Conservation (phyloP, 352 stramenopile species). For the Sclerospora graminicola region DNA sequence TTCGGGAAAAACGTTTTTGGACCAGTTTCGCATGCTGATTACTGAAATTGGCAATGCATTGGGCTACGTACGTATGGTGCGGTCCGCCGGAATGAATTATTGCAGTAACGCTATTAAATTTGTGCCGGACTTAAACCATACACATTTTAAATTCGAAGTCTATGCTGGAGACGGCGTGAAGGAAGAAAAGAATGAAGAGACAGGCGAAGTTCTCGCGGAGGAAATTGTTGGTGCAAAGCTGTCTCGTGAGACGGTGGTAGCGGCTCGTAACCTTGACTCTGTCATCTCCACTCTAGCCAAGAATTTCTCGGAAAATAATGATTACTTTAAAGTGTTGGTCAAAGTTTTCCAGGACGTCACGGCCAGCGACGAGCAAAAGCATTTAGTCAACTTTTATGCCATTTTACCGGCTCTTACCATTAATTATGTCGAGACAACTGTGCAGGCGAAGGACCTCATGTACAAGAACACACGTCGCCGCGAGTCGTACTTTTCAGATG, state of each 20-base stretch:
- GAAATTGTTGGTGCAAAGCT: constrained; percentile 54
- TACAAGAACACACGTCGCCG: constrained; percentile 90
- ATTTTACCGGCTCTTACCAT: constrained; percentile 85
- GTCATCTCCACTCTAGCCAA: constrained; percentile 81
- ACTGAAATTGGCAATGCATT: constrained; percentile 91
- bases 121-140: constrained; percentile 84
- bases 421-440: constrained; percentile 85
- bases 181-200: constrained; percentile 54
- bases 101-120: constrained; percentile 90
- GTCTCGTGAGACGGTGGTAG: constrained; percentile 69
- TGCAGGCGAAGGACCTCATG: constrained; percentile 91
- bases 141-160: constrained; percentile 73
- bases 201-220: constrained; percentile 28
- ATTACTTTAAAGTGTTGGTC: constrained; percentile 89
- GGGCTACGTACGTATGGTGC: constrained; percentile 91
- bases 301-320: constrained; percentile 88
- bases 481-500: constrained; percentile 93
- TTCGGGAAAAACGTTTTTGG: constrained; percentile 81
- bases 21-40: constrained; percentile 87
- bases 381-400: constrained; percentile 89
- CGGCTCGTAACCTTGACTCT: constrained; percentile 78
- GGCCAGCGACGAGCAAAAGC: constrained; percentile 77
- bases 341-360: constrained; percentile 87
- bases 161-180: constrained; percentile 50
- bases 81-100: constrained; percentile 87